These are phyloP conservation scores for Fusarium papillatum DNA, from an alignment of 2,329 filamentous ascomycete genomes.

Conservation along the genomic window DNA sequence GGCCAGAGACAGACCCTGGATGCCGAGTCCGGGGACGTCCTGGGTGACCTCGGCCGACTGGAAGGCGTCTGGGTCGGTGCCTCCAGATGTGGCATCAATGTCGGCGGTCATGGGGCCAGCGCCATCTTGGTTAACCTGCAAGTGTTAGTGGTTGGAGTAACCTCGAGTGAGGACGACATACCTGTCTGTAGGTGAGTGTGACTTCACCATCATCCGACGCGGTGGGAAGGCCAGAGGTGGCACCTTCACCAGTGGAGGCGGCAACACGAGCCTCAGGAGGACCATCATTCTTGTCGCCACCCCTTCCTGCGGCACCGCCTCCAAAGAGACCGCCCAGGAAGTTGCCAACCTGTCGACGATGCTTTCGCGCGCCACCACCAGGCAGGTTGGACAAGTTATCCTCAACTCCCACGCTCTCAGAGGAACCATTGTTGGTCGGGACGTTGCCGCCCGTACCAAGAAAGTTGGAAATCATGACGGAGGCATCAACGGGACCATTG, in stretches of 20 bases:
- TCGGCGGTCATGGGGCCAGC: slow-evolving; percentile 73
- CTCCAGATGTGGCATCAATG: slow-evolving; percentile 74
- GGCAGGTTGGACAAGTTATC: slow-evolving; percentile 53
- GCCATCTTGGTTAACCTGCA: slow-evolving; percentile 77
- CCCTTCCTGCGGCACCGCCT: slow-evolving; percentile 27
- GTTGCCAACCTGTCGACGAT: slow-evolving; percentile 46
- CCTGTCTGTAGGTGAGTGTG: slow-evolving; percentile 72
- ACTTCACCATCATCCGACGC: slow-evolving; percentile 71
- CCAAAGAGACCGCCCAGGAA: slow-evolving; percentile 42
- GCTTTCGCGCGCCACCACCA: slow-evolving; percentile 12
- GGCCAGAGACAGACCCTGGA: slow-evolving; percentile 70
- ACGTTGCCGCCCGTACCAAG: slow-evolving; percentile 59
- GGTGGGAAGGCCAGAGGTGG: slow-evolving; percentile 70
- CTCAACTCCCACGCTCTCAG: slow-evolving; percentile 57
- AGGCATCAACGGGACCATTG: slow-evolving; percentile 70
- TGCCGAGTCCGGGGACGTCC: slow-evolving; percentile 70
- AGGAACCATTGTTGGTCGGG: slow-evolving; percentile 55
- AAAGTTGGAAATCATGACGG: slow-evolving; percentile 70
- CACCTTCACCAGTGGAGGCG: slow-evolving; percentile 66
- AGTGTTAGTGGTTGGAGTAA: slow-evolving; percentile 3
- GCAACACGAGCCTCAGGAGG: slow-evolving; percentile 59
- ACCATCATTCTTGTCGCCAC: slow-evolving; percentile 54
- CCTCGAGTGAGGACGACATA: slow-evolving; percentile 32
- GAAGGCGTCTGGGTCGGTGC: slow-evolving; percentile 72
- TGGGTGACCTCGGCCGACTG: slow-evolving; percentile 69